Evolutionary conservation across 148 eudicot genomes (phyloP).

Genomic region (Chenopodium suecicum): DNA sequence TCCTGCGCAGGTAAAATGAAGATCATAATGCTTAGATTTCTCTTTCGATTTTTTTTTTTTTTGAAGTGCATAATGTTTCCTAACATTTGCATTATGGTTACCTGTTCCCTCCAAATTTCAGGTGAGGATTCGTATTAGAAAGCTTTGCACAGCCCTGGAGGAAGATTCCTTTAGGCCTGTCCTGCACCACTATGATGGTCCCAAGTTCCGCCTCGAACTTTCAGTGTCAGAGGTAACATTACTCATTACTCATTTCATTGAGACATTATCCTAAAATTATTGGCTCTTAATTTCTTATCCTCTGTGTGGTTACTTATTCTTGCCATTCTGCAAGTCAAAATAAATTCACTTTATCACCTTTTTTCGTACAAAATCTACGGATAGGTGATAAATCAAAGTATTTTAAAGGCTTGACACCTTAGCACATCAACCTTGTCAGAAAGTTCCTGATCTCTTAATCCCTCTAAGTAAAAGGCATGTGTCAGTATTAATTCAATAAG

Average conservation of each 20-base stretch:
- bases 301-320: no score
- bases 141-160: slow-evolving; percentile 82
- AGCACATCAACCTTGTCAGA: no score
- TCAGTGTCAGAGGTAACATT: slow-evolving; percentile 87
- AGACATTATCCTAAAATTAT: neutral
- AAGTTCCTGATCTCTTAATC: no score
- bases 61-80: neutral
- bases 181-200: slow-evolving; percentile 98
- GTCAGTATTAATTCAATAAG: neutral
- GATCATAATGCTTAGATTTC: neutral
- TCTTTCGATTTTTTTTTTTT: neutral
- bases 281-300: no score
- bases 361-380: neutral
- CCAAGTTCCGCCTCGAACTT: slow-evolving; percentile 96
- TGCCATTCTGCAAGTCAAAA: neutral
- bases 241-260: slow-evolving; percentile 7
- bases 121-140: slow-evolving; percentile 92
- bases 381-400: no score
- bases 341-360: no score
- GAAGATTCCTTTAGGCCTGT: slow-evolving; percentile 99
- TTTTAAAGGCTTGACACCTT: no score
- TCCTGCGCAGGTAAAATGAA: slow-evolving; percentile 88
- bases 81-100: neutral
- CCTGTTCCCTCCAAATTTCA: slow-evolving; percentile 11
- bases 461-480: no score